phyloP scores from a whole-genome alignment of 108 stramenopile genomes.

The Fistulifera solaris region DNA sequence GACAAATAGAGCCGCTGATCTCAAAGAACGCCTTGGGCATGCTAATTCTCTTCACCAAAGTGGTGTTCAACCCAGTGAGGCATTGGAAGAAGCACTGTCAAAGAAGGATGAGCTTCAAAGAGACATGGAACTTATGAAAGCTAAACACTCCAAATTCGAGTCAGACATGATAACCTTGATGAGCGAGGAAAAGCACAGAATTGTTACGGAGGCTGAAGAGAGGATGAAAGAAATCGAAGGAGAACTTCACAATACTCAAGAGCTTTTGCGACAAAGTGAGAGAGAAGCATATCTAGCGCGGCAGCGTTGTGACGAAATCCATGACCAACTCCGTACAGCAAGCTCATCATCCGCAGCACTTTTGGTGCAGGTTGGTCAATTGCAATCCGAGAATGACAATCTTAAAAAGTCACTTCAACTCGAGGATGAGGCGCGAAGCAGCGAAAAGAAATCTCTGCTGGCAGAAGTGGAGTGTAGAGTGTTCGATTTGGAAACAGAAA shows the following conservation, averaged over 20 bases:
- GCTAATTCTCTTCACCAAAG: neutral
- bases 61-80: neutral
- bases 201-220: conserved; percentile 61
- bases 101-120: conserved; percentile 3
- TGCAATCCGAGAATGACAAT: conserved; percentile 8
- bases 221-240: conserved; percentile 37
- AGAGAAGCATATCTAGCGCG: conserved; percentile 46
- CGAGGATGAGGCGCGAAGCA: conserved; percentile 8
- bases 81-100: conserved; percentile 7
- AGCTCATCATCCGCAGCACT: conserved; percentile 18
- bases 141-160: neutral
- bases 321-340: conserved; percentile 20
- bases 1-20: conserved; percentile 10
- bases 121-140: neutral
- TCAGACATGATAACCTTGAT: neutral
- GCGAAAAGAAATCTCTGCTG: neutral
- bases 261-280: conserved; percentile 38
- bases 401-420: neutral
- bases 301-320: conserved; percentile 44
- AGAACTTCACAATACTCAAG: conserved; percentile 24
- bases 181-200: conserved; percentile 60
- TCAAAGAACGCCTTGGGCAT: conserved; percentile 25
- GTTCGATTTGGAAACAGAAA: neutral
- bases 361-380: conserved; percentile 11
- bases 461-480: neutral